These are phyloP conservation scores for Elsinoe batatas DNA, from an alignment of 2,329 filamentous ascomycete genomes.

Conservation along the genomic window DNA sequence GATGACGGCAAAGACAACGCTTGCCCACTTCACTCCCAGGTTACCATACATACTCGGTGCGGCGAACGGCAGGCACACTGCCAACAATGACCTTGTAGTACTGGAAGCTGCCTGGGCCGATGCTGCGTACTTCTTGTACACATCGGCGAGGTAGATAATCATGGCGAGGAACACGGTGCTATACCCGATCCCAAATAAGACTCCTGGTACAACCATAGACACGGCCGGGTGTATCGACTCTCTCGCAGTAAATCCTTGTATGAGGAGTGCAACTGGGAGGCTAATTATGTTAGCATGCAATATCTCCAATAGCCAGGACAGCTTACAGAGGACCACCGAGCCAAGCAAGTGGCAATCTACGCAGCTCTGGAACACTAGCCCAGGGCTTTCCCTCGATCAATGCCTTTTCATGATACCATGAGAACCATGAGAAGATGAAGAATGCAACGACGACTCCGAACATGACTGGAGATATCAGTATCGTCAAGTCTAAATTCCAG, in stretches of 20 bases:
- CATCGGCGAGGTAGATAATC: background rate
- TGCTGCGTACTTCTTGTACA: slow-evolving; percentile 3
- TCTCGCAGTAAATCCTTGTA: background rate
- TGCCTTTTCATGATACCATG: background rate
- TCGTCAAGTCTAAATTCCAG: background rate
- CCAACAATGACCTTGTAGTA: background rate
- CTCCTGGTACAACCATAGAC: background rate
- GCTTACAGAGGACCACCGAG: background rate
- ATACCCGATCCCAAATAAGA: slow-evolving; percentile 11
- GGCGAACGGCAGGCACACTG: slow-evolving; percentile 1
- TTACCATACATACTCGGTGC: background rate
- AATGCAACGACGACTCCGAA: background rate
- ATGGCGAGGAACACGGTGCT: background rate
- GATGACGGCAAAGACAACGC: background rate
- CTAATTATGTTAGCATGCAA: background rate
- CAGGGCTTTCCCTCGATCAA: background rate
- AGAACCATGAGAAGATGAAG: background rate
- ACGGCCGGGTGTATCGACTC: background rate
- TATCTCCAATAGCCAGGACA: background rate
- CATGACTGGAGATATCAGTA: background rate
- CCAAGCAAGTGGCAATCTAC: background rate
- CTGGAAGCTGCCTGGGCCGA: background rate
- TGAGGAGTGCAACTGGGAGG: background rate
- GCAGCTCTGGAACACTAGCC: background rate
- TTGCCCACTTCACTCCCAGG: slow-evolving; percentile 2